Percentiles rank a stretch among this genome's conserved stretches.
These are phyloP conservation scores for Prunus armeniaca DNA, from an alignment of 306 rosid species.

Conservation along the genomic window DNA sequence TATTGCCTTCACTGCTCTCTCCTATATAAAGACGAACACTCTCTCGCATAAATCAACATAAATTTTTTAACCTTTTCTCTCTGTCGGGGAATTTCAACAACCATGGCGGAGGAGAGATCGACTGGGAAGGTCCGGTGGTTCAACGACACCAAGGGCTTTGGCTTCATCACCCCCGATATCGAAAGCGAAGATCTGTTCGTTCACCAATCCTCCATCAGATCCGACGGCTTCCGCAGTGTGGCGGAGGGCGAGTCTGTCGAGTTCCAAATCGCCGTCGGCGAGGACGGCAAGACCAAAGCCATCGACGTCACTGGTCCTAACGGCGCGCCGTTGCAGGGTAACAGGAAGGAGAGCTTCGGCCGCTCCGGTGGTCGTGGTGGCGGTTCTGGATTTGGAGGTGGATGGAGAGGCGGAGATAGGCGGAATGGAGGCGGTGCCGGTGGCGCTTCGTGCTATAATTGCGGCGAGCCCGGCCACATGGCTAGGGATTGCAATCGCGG, in stretches of 20 bases:
- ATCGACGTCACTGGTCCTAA: slow-evolving; percentile 67
- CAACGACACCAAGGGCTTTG: slow-evolving; percentile 71
- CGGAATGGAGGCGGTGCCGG: slow-evolving; percentile 42
- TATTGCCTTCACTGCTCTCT: not conserved
- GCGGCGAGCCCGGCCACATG: slow-evolving; percentile 68
- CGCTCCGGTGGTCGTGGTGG: slow-evolving; percentile 25
- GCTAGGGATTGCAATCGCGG: slow-evolving; percentile 60
- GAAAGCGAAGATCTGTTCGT: slow-evolving; percentile 79
- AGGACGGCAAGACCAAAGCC: slow-evolving; percentile 71
- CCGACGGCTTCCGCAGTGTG: slow-evolving; percentile 78
- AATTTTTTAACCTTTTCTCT: not conserved
- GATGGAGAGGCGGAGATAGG: slow-evolving; percentile 56
- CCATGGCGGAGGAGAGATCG: slow-evolving; percentile 70
- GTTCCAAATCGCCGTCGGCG: slow-evolving; percentile 54
- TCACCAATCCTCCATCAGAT: slow-evolving; percentile 79
- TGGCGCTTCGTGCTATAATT: slow-evolving; percentile 39
- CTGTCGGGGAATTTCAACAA: slow-evolving; percentile 21
- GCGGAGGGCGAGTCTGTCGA: slow-evolving; percentile 68
- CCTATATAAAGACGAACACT: not conserved
- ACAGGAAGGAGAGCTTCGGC: slow-evolving; percentile 21
- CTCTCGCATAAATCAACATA: not conserved
- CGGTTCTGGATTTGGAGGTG: slow-evolving; percentile 39
- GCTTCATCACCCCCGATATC: slow-evolving; percentile 81
- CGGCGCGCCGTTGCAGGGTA: slow-evolving; percentile 53
- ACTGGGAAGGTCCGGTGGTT: slow-evolving; percentile 83